These are phyloP conservation scores for Rosa chinensis DNA, from an alignment of 306 rosid genomes.

Conservation along the genomic window DNA sequence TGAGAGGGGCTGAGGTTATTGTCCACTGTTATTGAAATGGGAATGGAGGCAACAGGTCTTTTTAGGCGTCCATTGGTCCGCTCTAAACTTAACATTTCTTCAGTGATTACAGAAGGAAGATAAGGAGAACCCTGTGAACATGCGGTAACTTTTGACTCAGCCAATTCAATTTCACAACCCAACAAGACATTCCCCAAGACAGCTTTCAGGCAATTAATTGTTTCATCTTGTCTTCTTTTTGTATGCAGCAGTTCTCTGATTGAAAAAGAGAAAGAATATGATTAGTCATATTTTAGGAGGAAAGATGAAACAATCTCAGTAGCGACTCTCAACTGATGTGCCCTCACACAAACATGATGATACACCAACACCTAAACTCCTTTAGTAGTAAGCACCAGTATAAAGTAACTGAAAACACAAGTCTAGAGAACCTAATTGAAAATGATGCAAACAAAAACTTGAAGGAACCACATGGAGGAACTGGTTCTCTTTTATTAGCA, in stretches of 20 bases:
- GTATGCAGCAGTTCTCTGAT: constrained; percentile 53
- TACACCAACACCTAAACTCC: background rate
- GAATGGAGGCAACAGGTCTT: constrained; percentile 32
- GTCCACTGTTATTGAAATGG: constrained; percentile 42
- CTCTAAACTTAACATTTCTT: constrained; percentile 51
- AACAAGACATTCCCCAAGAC: constrained; percentile 34
- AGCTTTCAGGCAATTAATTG: constrained; percentile 34
- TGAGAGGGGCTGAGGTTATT: constrained; percentile 57
- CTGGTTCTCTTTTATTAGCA: background rate
- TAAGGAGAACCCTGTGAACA: constrained; percentile 43
- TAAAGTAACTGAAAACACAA: background rate
- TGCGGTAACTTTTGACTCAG: constrained; percentile 39
- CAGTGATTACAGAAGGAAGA: constrained; percentile 48
- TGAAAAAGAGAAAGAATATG: background rate
- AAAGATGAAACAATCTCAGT: background rate
- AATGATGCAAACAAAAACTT: background rate
- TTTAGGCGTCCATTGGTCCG: constrained; percentile 25
- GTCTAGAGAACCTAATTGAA: background rate
- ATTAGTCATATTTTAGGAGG: background rate
- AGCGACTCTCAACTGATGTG: background rate
- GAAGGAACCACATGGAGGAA: background rate
- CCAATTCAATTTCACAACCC: constrained; percentile 53
- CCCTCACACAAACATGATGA: background rate
- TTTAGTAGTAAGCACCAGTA: background rate
- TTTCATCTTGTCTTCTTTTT: constrained; percentile 44